Percentiles rank a stretch among this genome's conserved stretches.
Conservation (phyloP, 2,329 filamentous ascomycete species). For the Cladosporium sp. region DNA sequence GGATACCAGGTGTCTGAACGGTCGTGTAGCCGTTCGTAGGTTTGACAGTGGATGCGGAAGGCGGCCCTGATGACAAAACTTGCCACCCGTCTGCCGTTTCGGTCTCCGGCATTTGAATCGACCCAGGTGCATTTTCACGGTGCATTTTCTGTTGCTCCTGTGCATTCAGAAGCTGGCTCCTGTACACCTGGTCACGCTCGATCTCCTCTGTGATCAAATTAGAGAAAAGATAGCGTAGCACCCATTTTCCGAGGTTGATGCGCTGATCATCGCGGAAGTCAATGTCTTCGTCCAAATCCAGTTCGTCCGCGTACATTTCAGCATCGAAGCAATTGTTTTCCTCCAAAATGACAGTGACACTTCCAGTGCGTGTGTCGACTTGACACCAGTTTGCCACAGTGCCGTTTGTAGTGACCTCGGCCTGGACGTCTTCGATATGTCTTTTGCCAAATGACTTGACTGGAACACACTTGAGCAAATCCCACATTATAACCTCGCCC, state of each 20-base stretch:
- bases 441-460: constrained; percentile 92
- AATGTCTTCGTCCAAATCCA: constrained; percentile 69
- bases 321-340: constrained; percentile 97
- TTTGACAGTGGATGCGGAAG: constrained; percentile 54
- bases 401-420: constrained; percentile 81
- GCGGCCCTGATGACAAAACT: constrained; percentile 39
- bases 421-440: constrained; percentile 88
- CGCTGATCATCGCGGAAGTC: constrained; percentile 91
- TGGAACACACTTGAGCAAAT: constrained; percentile 83
- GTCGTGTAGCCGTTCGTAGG: constrained; percentile 62
- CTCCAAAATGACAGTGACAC: constrained; percentile 85
- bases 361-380: constrained; percentile 89
- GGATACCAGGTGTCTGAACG: constrained; percentile 71
- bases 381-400: constrained; percentile 95
- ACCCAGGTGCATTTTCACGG: constrained; percentile 60
- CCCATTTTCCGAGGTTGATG: constrained; percentile 97
- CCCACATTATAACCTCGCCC: constrained; percentile 93
- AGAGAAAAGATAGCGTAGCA: constrained; percentile 87
- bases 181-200: constrained; percentile 71
- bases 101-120: constrained; percentile 57
- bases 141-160: constrained; percentile 60
- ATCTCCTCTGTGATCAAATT: constrained; percentile 90
- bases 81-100: constrained; percentile 48
- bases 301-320: constrained; percentile 93
- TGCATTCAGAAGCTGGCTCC: constrained; percentile 66